Percentiles rank a stretch among this genome's conserved stretches.
Conservation (phyloP, 352 stramenopile species). For the Phytophthora sansomeana region DNA sequence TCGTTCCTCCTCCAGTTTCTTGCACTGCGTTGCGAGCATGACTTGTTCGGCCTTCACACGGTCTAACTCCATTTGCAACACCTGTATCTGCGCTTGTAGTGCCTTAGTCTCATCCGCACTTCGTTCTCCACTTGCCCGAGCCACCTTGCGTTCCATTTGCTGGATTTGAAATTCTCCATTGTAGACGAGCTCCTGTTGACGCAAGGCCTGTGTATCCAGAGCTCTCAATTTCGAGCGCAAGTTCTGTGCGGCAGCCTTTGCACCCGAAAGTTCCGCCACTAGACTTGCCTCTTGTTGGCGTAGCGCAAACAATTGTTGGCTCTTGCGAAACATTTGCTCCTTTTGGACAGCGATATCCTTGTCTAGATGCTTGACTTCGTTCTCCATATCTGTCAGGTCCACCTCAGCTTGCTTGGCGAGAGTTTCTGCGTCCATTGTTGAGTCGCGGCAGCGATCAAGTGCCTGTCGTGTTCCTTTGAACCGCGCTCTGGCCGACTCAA, state of each 20-base stretch:
- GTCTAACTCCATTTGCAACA: conserved; percentile 91
- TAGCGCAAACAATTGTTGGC: conserved; percentile 88
- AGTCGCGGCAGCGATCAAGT: conserved; percentile 76
- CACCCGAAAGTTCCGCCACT: conserved; percentile 93
- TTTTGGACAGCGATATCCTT: conserved; percentile 90
- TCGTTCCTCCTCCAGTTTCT: conserved; percentile 94
- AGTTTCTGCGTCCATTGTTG: conserved; percentile 81
- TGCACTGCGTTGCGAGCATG: conserved; percentile 92
- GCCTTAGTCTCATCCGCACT: conserved; percentile 95
- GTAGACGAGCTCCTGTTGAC: conserved; percentile 96
- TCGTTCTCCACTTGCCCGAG: conserved; percentile 92
- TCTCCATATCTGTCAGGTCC: conserved; percentile 70
- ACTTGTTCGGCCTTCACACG: conserved; percentile 87
- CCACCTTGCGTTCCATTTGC: conserved; percentile 96
- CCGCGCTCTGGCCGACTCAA: conserved; percentile 65
- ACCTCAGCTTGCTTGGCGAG: conserved; percentile 89
- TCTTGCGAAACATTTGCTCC: conserved; percentile 93
- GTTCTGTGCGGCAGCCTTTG: conserved; percentile 89
- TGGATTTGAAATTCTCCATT: conserved; percentile 98
- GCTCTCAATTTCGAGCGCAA: conserved; percentile 90
- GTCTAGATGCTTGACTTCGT: conserved; percentile 66
- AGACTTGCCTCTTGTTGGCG: conserved; percentile 90
- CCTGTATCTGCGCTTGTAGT: conserved; percentile 92
- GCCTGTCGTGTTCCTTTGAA: conserved; percentile 87
- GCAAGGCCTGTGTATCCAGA: conserved; percentile 90